Evolutionary conservation across 1,284 basidiomycete genomes (phyloP).

Genomic region (Trichosporon faecale): DNA sequence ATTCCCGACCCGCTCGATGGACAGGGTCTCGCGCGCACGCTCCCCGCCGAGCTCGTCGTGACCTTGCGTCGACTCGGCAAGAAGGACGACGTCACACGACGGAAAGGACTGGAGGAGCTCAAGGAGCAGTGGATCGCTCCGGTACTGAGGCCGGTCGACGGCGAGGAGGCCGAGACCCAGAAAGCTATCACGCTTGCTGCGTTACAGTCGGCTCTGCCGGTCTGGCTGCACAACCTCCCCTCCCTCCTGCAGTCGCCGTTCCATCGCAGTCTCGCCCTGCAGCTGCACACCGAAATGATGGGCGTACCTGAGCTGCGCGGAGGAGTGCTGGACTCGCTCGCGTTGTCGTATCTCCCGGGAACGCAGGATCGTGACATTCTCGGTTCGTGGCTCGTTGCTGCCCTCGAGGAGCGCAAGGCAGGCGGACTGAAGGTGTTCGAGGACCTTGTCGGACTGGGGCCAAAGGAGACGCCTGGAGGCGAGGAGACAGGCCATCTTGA

Average conservation of each 20-base stretch:
- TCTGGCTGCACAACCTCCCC: constrained; percentile 87
- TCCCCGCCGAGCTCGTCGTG: constrained; percentile 80
- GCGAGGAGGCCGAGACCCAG: constrained; percentile 53
- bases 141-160: constrained; percentile 46
- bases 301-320: constrained; percentile 58
- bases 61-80: constrained; percentile 78
- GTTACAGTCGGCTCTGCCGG: constrained; percentile 60
- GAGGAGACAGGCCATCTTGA: constrained; percentile 36
- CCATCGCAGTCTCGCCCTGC: constrained; percentile 68
- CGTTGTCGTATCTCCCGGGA: constrained; percentile 43
- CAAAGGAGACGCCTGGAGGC: background rate
- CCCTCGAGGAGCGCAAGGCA: constrained; percentile 44
- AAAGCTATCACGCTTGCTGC: constrained; percentile 48
- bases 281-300: constrained; percentile 68
- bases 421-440: constrained; percentile 44
- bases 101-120: constrained; percentile 82
- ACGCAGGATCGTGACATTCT: constrained; percentile 71
- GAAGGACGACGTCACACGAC: constrained; percentile 85
- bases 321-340: constrained; percentile 62
- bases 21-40: constrained; percentile 69
- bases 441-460: constrained; percentile 30
- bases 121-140: constrained; percentile 62
- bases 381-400: constrained; percentile 67
- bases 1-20: constrained; percentile 88
- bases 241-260: constrained; percentile 76